Evolutionary conservation across 805 yeast genomes (phyloP), one percentile per base, ranked within the genome.

Genomic region (Maudiozyma turicensis): DNA sequence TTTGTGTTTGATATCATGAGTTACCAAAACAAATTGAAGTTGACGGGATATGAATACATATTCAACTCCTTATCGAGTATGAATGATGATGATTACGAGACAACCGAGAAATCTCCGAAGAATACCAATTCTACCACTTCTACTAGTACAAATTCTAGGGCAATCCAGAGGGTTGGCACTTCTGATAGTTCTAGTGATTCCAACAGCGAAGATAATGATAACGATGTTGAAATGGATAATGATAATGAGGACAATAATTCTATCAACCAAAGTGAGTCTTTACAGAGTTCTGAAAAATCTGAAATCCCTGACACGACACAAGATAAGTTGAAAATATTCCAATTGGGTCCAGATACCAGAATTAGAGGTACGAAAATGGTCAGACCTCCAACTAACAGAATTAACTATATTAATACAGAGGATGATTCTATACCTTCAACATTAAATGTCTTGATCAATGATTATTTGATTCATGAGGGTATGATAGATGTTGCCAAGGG

Each of bases 1-100:
- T 84, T 84, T 61, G 66, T 70, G 47, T 84, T 76, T 58, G 84
- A 84, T 59, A 80, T 84, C 50, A 70, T 72, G 40, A 71, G 73
- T 39, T 80, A 81, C 60, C 73, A 79, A 38, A 64, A 68, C 29
- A 64, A 64, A 10, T 71, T 74, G 65, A 81, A 80, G 54, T 53
- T 58, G 8, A 58, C 54, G 43, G 58, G 72, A 7, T 61, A 64
- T 35, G 58, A 57, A 14, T 60, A 58, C 45, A 59, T 67, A n/a
- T 66, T 61, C 44, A 50, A 54, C 15, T 52, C 51, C 9, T 14
- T 74, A 8, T 69, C 75, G 11, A 53, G 49, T 49, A 58, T 50
- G 41, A 49, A 58, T 8, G 14, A 35, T n/a, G 14, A 35, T 35
- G 15, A 11, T n/a, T 4, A 14, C 14, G 14, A 35, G 8, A 13